Percentiles rank a stretch among this genome's conserved stretches.
These are phyloP conservation scores for Chlamydomonas applanata DNA, from an alignment of 139 green algal species.

Conservation along the genomic window DNA sequence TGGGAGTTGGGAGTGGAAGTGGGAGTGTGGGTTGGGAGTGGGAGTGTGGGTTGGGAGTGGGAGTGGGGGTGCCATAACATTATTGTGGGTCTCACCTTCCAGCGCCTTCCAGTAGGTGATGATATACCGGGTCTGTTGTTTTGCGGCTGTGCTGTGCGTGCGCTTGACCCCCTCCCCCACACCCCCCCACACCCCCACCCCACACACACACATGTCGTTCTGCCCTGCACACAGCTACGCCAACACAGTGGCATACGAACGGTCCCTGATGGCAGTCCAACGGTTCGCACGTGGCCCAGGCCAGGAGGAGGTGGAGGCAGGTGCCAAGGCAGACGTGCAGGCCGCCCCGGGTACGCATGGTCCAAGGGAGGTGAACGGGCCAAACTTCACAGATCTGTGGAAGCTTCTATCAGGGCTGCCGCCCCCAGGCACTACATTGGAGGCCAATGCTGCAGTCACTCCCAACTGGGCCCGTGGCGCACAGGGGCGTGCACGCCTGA, in stretches of 20 bases:
- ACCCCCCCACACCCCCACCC: too few species aligned
- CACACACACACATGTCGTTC: too few species aligned
- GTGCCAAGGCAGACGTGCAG: neutral
- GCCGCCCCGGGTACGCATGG: neutral
- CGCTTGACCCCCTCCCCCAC: too few species aligned
- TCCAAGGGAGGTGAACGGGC: neutral
- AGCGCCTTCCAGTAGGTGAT: too few species aligned
- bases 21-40: too few species aligned
- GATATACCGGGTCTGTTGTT: too few species aligned
- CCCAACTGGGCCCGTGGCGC: neutral
- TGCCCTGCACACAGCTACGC: constrained; percentile 22
- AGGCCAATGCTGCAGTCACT: neutral
- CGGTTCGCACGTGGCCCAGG: constrained; percentile 21
- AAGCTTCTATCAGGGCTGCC: constrained; percentile 22
- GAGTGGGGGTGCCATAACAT: too few species aligned
- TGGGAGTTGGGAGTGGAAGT: too few species aligned
- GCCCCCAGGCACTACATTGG: constrained; percentile 1
- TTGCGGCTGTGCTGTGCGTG: too few species aligned
- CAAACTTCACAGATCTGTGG: constrained; percentile 21
- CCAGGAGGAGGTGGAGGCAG: constrained; percentile 1
- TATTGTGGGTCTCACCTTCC: too few species aligned
- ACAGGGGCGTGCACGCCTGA: too few species aligned
- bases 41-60: too few species aligned
- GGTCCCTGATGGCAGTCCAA: constrained; percentile 25
- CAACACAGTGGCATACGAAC: constrained; percentile 48